Conservation (phyloP, 2,329 filamentous ascomycete species). For the Lachnellula arida region DNA sequence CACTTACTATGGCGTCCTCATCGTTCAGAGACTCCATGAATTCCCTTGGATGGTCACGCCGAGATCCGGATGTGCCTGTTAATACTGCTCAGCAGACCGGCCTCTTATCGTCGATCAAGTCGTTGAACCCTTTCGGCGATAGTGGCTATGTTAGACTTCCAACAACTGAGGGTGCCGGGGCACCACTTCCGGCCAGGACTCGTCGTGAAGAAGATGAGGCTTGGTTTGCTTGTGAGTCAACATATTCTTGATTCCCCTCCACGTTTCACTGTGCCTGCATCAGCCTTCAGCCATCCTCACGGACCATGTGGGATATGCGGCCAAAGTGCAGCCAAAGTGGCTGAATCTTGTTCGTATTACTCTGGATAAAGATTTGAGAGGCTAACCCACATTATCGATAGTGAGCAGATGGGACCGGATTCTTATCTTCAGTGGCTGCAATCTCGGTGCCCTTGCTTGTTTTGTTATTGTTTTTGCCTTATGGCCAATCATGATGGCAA, state of each 20-base stretch:
- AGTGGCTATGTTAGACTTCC: conserved; percentile 88
- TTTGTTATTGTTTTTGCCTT: conserved; percentile 91
- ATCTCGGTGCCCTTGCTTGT: conserved; percentile 81
- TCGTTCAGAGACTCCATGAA: conserved; percentile 94
- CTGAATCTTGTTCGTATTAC: conserved; percentile 21
- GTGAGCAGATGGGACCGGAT: conserved; percentile 97
- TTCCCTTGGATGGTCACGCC: conserved; percentile 88
- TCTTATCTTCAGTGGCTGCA: conserved; percentile 87
- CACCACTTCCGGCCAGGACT: conserved; percentile 77
- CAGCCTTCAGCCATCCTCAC: conserved; percentile 20
- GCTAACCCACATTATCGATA: conserved; percentile 42
- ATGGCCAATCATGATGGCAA: conserved; percentile 75
- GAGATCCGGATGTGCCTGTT: conserved; percentile 70
- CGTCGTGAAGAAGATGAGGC: conserved; percentile 92
- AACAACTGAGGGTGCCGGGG: conserved; percentile 74
- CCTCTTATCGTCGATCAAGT: conserved; percentile 75
- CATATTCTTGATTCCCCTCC: conserved; percentile 14
- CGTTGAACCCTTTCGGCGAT: conserved; percentile 80
- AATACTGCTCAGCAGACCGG: conserved; percentile 68
- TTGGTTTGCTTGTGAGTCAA: conserved; percentile 86
- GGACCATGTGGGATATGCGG: conserved; percentile 26
- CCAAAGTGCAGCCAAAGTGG: conserved; percentile 20
- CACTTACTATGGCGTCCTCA: conserved; percentile 66
- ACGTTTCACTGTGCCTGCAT: conserved; percentile 29
- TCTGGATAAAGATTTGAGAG: conserved; percentile 16